Evolutionary conservation across 176 grass and related monocot genomes (phyloP), one percentile per base, ranked within the genome.

Genomic region (Musa acuminata): DNA sequence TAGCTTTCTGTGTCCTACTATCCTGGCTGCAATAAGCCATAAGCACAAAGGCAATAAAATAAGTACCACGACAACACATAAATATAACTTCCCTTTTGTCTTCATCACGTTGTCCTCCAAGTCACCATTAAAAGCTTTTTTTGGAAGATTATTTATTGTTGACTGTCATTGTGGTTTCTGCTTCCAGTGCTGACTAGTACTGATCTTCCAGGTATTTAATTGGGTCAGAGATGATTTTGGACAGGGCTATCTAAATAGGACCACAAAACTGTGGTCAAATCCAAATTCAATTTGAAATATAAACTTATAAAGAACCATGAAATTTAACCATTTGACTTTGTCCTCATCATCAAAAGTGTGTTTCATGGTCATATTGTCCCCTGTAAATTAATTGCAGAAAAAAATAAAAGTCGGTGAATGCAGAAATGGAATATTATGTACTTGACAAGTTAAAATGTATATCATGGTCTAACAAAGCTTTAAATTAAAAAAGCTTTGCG

Each of bases 221-320:
- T 57, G 52, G 72, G 53, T 74, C 51, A 7, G 22, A 74, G 57
- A 55, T 55, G 23, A 74, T 74, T 24, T 74, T 57, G 72, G 27
- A 55, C 50, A 72, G 1, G 71, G 71, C 71, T 51, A 72, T 24
- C 51, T 72, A 53, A 29, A 53, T 19, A 53, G 13, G 19, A 21
- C 13, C 49, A 9, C 17, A 25, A 23, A 73, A 26, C 21, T 13
- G 8, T 72, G 2, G 19, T 7, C 24, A 48, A 52, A 72, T 17
- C 9, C 49, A 35, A 48, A 49, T 29, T 69, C 3, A 17, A 49
- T 69, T 49, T 49, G 66, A 49, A 69, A 69, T 69, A 69, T 16
- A 22, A 22, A 22, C 22, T 22, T 22, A 22, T 22, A 49, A 49
- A 69, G 0, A 13, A 69, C 4, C 6, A 55, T 73, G 11, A 53